Evolutionary conservation across 2,329 filamentous ascomycete species (phyloP).

Genomic region (Rhinocladiella similis): DNA sequence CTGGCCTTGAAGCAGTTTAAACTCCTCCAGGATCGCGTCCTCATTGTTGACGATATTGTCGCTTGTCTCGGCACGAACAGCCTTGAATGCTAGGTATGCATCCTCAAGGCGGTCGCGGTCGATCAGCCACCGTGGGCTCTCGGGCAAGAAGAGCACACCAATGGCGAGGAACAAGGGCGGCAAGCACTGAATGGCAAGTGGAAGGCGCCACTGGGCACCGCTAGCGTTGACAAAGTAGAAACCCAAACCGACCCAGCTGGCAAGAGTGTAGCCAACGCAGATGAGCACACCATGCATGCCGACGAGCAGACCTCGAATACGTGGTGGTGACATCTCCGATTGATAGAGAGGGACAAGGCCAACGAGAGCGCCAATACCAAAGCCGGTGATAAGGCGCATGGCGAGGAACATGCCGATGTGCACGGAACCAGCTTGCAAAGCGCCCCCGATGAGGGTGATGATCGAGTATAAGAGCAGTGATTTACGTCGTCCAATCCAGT

Average conservation of each 20-base stretch:
- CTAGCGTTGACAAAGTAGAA: conserved; percentile 18
- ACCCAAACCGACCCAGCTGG: conserved; percentile 21
- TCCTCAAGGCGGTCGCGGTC: conserved; percentile 9
- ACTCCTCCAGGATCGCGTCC: conserved; percentile 5
- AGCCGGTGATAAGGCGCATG: conserved; percentile 15
- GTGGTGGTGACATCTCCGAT: conserved; percentile 19
- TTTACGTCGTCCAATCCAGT: conserved; percentile 9
- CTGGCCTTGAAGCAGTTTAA: conserved; percentile 17
- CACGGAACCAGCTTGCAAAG: conserved; percentile 14
- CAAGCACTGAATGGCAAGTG: conserved; percentile 20
- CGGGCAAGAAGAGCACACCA: conserved; percentile 38
- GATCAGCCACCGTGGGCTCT: conserved; percentile 30
- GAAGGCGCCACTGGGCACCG: conserved; percentile 18
- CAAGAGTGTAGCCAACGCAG: conserved; percentile 13
- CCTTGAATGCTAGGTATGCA: conserved; percentile 13
- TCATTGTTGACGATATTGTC: conserved; percentile 13
- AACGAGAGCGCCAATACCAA: conserved; percentile 12
- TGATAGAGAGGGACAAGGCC: conserved; percentile 19
- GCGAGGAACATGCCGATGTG: conserved; percentile 20
- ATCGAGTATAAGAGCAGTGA: conserved; percentile 30
- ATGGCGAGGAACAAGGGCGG: conserved; percentile 34
- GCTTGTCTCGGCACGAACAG: conserved; percentile 10
- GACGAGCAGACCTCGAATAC: conserved; percentile 21
- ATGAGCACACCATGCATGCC: conserved; percentile 19
- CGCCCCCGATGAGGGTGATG: conserved; percentile 19